Base-by-base conservation (phyloP, 1,284 basidiomycete species). In the Meripilus lineatus region DNA sequence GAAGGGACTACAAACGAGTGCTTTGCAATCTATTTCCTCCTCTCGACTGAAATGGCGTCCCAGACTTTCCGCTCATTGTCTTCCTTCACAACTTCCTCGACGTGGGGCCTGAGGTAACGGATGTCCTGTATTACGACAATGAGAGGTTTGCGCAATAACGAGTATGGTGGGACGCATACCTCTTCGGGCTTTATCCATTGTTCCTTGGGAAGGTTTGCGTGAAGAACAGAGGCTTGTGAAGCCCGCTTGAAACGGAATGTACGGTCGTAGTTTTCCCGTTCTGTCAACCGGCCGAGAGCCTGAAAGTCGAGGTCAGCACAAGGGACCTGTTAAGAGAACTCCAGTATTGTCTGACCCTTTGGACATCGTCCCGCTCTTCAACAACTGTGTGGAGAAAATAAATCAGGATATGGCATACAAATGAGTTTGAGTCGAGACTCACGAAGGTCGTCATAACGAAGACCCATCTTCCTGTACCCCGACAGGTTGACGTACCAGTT, bases 391-490 rank as follows among this genome's bases (percentile, higher is more conserved):
- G 21, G 28, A 30, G n/a, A n/a, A 28, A 4, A 11, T 15, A 30
- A 41, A 20, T 41, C 39, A 41, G 39, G 11, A 26, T 42, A 6
- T 25, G 11, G n/a, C 5, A 20, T 17, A 7, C 11, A 21, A 14
- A 3, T 39, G 20, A 5, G 38, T 18, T 7, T 38, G n/a, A 48
- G 52, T 56, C 33, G 49, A 30, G 33, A 58, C 88, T 64, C 56
- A 90, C 87, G 71, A 58, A 99, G 79, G 76, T 99, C 95, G 65
- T 99, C 95, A 68, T 96, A 96, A 62, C 81, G 84, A 66, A 97
- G 81, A 56, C 95, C 95, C 64, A 91, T 77, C 66, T 86, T 77
- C 57, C 94, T 81, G 77, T 95, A 91, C 35, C 94, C 93, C 34
- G 86, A 70, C 44, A 84, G 69, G 62, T 87, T 67, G 55, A 85